These are phyloP conservation scores for Metschnikowia reukaufii DNA, from an alignment of 805 yeast species.

Conservation along the genomic window DNA sequence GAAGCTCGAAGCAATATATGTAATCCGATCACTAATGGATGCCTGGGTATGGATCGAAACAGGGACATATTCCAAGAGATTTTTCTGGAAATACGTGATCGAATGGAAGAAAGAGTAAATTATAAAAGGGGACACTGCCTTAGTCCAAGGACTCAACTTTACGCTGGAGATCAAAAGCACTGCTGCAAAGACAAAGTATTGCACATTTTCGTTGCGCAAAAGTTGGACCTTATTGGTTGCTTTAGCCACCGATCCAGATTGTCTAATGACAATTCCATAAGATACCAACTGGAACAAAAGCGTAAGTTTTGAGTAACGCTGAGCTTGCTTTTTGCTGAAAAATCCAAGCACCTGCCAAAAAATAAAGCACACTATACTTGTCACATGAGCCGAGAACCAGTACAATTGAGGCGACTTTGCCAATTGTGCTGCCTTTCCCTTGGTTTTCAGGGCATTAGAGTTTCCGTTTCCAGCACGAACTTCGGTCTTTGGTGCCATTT, in stretches of 20 bases:
- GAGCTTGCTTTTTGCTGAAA: conserved; percentile 31
- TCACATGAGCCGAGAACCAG: conserved; percentile 67
- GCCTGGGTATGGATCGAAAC: conserved; percentile 29
- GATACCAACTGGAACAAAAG: conserved; percentile 57
- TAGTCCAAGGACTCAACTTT: conserved; percentile 36
- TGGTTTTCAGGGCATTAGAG: not conserved
- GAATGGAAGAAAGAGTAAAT: conserved; percentile 40
- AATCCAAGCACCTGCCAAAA: conserved; percentile 43
- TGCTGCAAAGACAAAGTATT: conserved; percentile 36
- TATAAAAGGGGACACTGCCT: conserved; percentile 37
- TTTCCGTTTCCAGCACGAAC: not conserved
- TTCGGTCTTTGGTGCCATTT: conserved; percentile 1
- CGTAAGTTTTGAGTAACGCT: conserved; percentile 32
- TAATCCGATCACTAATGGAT: conserved; percentile 27
- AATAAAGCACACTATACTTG: conserved; percentile 45
- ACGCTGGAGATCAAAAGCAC: conserved; percentile 31
- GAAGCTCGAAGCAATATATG: conserved; percentile 29
- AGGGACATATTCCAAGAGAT: conserved; percentile 38
- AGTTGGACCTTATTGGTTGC: conserved; percentile 18
- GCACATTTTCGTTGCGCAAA: conserved; percentile 42
- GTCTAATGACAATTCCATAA: conserved; percentile 61
- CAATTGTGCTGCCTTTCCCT: conserved; percentile 5
- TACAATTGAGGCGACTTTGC: conserved; percentile 48
- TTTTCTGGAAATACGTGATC: conserved; percentile 38
- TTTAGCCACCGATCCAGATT: conserved; percentile 45